Base-by-base conservation (phyloP, 2,329 filamentous ascomycete genomes). In the Lanzia echinophila region DNA sequence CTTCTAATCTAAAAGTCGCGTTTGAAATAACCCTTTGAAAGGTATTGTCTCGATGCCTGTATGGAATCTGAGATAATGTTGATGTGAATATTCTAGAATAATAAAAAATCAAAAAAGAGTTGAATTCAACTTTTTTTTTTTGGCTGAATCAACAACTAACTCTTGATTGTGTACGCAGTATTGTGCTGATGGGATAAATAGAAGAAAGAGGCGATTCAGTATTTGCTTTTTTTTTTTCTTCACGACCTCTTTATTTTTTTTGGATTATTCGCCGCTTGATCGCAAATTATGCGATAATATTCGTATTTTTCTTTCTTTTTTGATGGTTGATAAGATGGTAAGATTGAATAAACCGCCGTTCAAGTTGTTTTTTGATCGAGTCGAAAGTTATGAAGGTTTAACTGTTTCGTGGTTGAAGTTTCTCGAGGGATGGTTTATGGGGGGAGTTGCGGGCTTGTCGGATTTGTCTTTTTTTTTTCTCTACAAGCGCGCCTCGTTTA, bases 401-500 rank as follows among this genome's bases (percentile, higher is more conserved):
- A 44, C 22, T 28, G 38, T 42, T 43, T 43, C 17, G 38, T 50
- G 24, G 32, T 47, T 47, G 31, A 33, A 28, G 19, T 50, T 36
- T 36, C 34, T 36, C 39, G 39, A 44, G 50, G 50, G 43, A 47
- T 53, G 32, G 4, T 13, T 4, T 4, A 36, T 36, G 19, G 41
- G 41, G 41, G 41, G 41, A 28, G 43, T 53, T 41, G 46, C 32
- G 34, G 50, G 33, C 24, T 33, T 19, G 33, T 53, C 43, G 50
- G 50, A 47, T 53, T 52, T 36, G 28, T 22, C n/a, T 41, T 39
- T 41, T 51, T 41, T 33, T 53, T 34, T 53, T 53, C 47, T 47
- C 17, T 39, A 41, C 50, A 53, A 47, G 43, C 43, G 43, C 50
- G 50, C 20, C 47, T 46, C 50, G 50, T 53, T 47, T 53, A 53